Evolutionary conservation across 345 rosid genomes (phyloP), one percentile per base, ranked within the genome.

Genomic region (Luvunga scandens): DNA sequence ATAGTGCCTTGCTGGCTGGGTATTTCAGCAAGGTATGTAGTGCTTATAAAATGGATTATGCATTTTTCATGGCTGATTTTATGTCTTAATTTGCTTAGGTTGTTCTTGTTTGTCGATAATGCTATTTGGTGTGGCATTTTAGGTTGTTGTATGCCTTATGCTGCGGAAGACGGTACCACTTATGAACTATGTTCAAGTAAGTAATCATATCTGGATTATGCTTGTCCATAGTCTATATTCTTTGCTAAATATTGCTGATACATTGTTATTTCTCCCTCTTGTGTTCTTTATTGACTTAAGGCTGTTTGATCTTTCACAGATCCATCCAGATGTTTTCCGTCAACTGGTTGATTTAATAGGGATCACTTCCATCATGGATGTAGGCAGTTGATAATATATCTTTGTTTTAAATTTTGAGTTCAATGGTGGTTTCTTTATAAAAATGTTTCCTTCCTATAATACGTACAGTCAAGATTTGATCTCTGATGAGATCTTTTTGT

Each of bases 291-390:
- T 34, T 73, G 33, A 36, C 14, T 34, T 39, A 25, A 30, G 72
- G 16, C 30, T 21, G 18, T 61, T 39, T 81, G 48, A 39, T 65
- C 21, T 76, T 80, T 84, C 55, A 72, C 91, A 94, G 99, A 95
- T 85, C 34, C 98, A 94, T 90, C 93, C 92, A 66, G 92, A 90
- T 84, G 98, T 94, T 78, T 88, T 97, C 78, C 76, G 88, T 76
- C 92, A 88, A 66, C 82, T 97, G 81, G 98, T 97, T 81, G 99
- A 97, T 91, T 91, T 97, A 83, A 97, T 97, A 69, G 98, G 99
- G 81, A 91, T 97, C 79, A 97, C 98, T 69, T 97, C 99, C 81
- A 97, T 97, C 86, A 94, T 93, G 99, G 99, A 97, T 98, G 99
- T 97, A 86, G 75, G 73, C 74, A 19, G 60, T 66, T 63, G 8